Evolutionary conservation across 176 grass and related monocot genomes (phyloP), one percentile per base, ranked within the genome.

Genomic region (Musa troglodytarum): DNA sequence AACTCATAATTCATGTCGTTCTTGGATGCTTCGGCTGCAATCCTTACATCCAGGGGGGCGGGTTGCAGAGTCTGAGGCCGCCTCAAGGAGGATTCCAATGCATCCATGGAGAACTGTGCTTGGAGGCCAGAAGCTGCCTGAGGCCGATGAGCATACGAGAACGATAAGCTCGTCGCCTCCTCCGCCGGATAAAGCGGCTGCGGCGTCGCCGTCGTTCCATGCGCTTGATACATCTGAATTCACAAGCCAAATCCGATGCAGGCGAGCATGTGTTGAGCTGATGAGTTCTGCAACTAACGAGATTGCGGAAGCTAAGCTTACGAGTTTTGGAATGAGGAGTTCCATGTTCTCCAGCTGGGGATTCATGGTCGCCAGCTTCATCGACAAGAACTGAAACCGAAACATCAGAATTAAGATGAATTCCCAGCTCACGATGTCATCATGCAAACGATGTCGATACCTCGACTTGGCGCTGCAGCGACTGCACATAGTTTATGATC

Each of bases 401-500:
- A 72, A 20, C 5, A 3, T 11, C 23, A 50, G 15, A 66, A 51
- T 43, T 68, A 21, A 43, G 28, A 19, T 63, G 15, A 53, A 19
- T 50, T 9, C 59, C 25, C 53, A 58, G 14, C 19, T 23, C 15
- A 50, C 11, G 2, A 43, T 10, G 10, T n/a, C 19, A 20, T n/a
- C n/a, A n/a, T 0, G 17, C 28, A 51, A n/a, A 51, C 2, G 56
- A 19, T 52, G 9, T 14, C 8, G 17, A 28, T 83, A 92, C 89
- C 86, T 92, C 89, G 24, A 92, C 89, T 43, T 88, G 89, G 3
- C 86, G 83, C 89, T 92, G 89, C 83, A 92, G 77, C 53, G 89
- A 92, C 78, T 86, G 89, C 22, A 88, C 89, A 26, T 92, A 92
- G 81, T 92, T 88, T 72, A 92, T 88, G 70, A 92, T 92, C 83